These are phyloP conservation scores for Penicillium oxalicum DNA, from an alignment of 2,329 filamentous ascomycete species.

Conservation along the genomic window DNA sequence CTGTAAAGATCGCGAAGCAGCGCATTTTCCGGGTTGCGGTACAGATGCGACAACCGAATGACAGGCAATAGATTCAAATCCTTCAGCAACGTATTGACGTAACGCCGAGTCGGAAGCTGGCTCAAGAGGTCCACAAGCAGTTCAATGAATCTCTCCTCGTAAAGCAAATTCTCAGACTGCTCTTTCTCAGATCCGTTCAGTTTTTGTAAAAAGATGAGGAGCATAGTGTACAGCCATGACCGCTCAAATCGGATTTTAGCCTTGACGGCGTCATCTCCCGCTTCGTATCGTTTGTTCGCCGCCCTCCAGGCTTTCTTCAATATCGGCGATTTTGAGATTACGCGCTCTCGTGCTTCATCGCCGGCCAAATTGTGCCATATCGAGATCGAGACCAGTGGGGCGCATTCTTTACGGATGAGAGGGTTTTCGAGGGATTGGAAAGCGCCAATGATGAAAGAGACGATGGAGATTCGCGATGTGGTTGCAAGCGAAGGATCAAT, in stretches of 20 bases:
- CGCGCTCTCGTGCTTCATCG: conserved; percentile 65
- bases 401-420: conserved; percentile 91
- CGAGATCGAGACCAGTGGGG: conserved; percentile 85
- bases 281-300: conserved; percentile 76
- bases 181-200: conserved; percentile 52
- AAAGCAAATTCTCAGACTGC: conserved; percentile 59
- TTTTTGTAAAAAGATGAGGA: conserved; percentile 73
- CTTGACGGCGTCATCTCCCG: conserved; percentile 72
- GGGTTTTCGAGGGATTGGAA: conserved; percentile 90
- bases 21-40: conserved; percentile 65
- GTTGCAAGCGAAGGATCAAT: conserved; percentile 63
- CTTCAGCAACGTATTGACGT: conserved; percentile 80
- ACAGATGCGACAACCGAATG: conserved; percentile 72
- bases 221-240: conserved; percentile 82
- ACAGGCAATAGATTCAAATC: conserved; percentile 78
- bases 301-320: conserved; percentile 88
- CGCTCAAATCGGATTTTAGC: conserved; percentile 82
- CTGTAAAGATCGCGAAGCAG: conserved; percentile 74
- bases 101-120: conserved; percentile 86
- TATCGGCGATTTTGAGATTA: conserved; percentile 66
- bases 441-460: conserved; percentile 82
- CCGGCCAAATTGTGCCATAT: conserved; percentile 91
- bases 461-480: conserved; percentile 69
- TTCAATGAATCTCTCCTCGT: conserved; percentile 91
- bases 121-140: conserved; percentile 86